phyloP scores from a whole-genome alignment of 352 stramenopile genomes.

The Phytophthora lateralis region DNA sequence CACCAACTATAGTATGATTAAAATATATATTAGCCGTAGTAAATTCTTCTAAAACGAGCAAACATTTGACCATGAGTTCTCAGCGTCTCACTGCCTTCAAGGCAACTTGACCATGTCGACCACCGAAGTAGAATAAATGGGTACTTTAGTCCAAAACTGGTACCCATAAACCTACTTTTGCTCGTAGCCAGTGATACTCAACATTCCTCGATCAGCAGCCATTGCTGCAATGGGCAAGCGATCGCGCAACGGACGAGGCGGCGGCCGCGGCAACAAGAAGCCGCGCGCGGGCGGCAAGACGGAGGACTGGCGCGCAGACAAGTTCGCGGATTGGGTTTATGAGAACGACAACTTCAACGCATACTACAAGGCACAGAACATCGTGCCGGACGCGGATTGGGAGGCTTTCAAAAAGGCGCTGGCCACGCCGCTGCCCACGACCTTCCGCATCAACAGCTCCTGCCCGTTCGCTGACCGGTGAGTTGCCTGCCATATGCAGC shows the following conservation, averaged over 20 bases:
- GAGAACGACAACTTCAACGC: slow-evolving; percentile 85
- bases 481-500: slow-evolving; percentile 2
- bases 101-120: slow-evolving; percentile 1
- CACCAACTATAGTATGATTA: slow-evolving; percentile 29
- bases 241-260: slow-evolving; percentile 45
- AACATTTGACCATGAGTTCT: not conserved
- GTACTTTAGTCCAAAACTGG: not conserved
- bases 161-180: slow-evolving; percentile 2
- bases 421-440: slow-evolving; percentile 89
- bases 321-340: slow-evolving; percentile 88
- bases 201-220: slow-evolving; percentile 8
- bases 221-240: slow-evolving; percentile 57
- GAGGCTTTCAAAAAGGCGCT: slow-evolving; percentile 90
- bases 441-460: slow-evolving; percentile 94
- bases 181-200: slow-evolving; percentile 23
- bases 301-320: slow-evolving; percentile 51
- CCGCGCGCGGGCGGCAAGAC: slow-evolving; percentile 40
- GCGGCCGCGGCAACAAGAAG: slow-evolving; percentile 58
- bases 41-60: not conserved
- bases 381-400: slow-evolving; percentile 88
- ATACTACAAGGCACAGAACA: slow-evolving; percentile 90
- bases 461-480: slow-evolving; percentile 84
- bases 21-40: slow-evolving; percentile 35
- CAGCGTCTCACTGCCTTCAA: not conserved
- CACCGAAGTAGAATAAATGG: not conserved